Evolutionary conservation across 345 rosid species (phyloP).

Genomic region (Eucalyptus curtisii): DNA sequence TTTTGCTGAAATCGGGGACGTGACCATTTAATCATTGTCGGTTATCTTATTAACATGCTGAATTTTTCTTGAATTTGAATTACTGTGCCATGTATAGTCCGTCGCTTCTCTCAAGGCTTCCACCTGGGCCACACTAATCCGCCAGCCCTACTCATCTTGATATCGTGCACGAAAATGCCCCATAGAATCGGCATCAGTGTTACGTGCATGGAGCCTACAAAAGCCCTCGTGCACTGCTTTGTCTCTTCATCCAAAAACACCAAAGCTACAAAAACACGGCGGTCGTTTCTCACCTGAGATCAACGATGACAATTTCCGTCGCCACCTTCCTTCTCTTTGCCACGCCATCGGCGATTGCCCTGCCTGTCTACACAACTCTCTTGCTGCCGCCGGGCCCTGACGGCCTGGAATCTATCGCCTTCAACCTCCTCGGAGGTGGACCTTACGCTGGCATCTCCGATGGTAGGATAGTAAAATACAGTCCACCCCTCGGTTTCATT

Average conservation of each 20-base stretch:
- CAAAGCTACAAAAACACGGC: background rate
- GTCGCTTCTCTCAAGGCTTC: background rate
- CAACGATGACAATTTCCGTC: background rate
- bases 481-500: background rate
- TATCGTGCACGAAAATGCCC: background rate
- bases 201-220: background rate
- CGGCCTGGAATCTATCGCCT: background rate
- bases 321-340: background rate
- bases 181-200: background rate
- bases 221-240: background rate
- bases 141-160: background rate
- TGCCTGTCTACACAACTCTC: background rate
- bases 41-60: fast-evolving
- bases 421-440: background rate
- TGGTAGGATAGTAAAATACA: background rate
- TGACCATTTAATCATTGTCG: fast-evolving
- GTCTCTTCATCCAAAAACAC: background rate
- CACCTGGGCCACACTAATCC: background rate
- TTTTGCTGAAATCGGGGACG: fast-evolving
- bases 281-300: background rate
- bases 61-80: background rate
- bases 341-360: background rate
- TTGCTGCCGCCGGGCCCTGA: background rate
- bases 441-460: background rate
- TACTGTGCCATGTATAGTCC: background rate